Evolutionary conservation across 2,329 filamentous ascomycete genomes (phyloP).

Genomic region (Trichoderma afroharzianum): DNA sequence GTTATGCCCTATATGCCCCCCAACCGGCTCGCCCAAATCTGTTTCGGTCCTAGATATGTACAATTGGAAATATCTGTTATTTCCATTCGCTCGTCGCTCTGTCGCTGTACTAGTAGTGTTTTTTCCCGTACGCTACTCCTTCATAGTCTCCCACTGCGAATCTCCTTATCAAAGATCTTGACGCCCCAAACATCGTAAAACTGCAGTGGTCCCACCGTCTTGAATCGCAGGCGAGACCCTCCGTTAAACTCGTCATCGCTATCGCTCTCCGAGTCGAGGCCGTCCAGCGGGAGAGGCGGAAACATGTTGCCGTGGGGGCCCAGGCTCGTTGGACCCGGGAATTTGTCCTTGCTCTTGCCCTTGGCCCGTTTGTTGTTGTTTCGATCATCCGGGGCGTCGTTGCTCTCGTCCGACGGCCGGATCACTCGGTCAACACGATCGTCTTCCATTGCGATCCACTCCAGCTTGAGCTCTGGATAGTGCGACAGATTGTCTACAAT

Average conservation of each 20-base stretch:
- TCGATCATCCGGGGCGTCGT: slow-evolving; percentile 27
- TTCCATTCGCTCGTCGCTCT: background rate
- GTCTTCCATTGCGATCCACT: slow-evolving; percentile 56
- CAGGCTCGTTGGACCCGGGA: slow-evolving; percentile 10
- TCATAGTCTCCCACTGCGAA: slow-evolving; percentile 38
- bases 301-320: slow-evolving; percentile 21
- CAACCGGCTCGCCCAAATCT: background rate
- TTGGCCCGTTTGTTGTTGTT: slow-evolving; percentile 31
- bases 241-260: slow-evolving; percentile 33
- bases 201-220: slow-evolving; percentile 35
- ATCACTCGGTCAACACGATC: slow-evolving; percentile 48
- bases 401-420: slow-evolving; percentile 33
- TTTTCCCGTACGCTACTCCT: background rate
- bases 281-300: slow-evolving; percentile 29
- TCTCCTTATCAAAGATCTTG: slow-evolving; percentile 57
- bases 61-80: background rate
- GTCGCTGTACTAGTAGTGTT: background rate
- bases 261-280: slow-evolving; percentile 33
- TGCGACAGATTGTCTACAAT: slow-evolving; percentile 56
- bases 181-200: slow-evolving; percentile 45
- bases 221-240: slow-evolving; percentile 34
- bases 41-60: background rate
- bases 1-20: background rate
- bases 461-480: slow-evolving; percentile 51
- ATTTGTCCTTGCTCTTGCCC: slow-evolving; percentile 35